A percentile compares a stretch with the other conserved stretches of the same genome.
phyloP scores from a whole-genome alignment of 1,284 basidiomycete species.

The Puccinia polysora region DNA sequence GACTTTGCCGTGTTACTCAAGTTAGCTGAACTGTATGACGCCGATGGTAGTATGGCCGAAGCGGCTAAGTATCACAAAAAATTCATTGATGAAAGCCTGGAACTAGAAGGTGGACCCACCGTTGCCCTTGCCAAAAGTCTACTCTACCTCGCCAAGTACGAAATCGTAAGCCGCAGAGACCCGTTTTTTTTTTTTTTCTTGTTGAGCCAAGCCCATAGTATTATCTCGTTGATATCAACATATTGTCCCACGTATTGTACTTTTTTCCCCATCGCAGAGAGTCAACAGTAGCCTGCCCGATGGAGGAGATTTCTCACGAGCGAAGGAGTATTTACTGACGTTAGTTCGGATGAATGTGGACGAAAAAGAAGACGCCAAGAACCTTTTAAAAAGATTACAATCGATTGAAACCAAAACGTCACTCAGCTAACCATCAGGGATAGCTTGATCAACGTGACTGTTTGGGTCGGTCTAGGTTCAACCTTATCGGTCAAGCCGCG shows the following conservation, averaged over 20 bases:
- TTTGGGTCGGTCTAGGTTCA: no score
- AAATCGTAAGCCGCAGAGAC: conserved; percentile 23
- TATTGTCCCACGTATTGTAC: not conserved
- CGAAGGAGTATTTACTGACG: conserved; percentile 33
- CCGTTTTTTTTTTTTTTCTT: conserved; percentile 1
- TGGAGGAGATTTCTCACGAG: conserved; percentile 20
- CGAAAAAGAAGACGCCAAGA: conserved; percentile 42
- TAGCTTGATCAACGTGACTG: no score
- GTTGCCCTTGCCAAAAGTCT: conserved; percentile 40
- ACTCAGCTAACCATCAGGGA: no score
- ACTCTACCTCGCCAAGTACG: conserved; percentile 40
- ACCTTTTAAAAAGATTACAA: conserved; percentile 32
- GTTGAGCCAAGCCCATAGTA: no score
- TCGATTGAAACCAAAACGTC: conserved; percentile 19
- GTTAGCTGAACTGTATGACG: conserved; percentile 40
- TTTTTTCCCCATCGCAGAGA: not conserved
- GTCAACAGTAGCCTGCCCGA: conserved; percentile 1
- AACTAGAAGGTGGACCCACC: conserved; percentile 40
- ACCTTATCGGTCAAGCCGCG: no score
- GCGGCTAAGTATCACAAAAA: conserved; percentile 41
- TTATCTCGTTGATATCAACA: not conserved
- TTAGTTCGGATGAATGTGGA: conserved; percentile 43
- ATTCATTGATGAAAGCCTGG: conserved; percentile 36
- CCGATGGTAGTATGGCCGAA: conserved; percentile 32
- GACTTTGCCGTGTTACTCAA: conserved; percentile 39